Percentiles rank a stretch among this genome's conserved stretches.
These are phyloP conservation scores for Marchantia paleacea DNA, from an alignment of 225 moss, liverwort and hornwort genomes.

Conservation along the genomic window DNA sequence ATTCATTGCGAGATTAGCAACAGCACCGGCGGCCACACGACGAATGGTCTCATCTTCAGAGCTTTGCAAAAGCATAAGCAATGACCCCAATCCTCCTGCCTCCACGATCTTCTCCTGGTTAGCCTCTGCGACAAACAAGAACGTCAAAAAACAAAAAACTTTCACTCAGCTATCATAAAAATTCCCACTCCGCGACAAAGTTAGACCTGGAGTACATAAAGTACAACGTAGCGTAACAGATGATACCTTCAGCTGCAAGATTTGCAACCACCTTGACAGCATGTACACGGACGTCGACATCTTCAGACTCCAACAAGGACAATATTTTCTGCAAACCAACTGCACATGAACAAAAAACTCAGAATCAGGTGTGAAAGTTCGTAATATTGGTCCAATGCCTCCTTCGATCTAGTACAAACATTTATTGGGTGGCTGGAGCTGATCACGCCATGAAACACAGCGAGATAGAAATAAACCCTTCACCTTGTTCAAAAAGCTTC, in stretches of 20 bases:
- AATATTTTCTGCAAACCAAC: constrained; percentile 98
- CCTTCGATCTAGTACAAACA: too few relatives aligned
- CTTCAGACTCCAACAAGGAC: constrained; percentile 92
- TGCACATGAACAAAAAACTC: constrained; percentile 23
- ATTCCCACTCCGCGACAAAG: not conserved
- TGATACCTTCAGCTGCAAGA: constrained; percentile 92
- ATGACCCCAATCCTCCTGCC: constrained; percentile 89
- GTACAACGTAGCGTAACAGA: not conserved
- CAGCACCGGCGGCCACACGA: constrained; percentile 97
- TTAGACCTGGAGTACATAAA: not conserved
- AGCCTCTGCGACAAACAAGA: constrained; percentile 51
- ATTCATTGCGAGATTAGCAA: constrained; percentile 99
- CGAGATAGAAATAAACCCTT: not conserved
- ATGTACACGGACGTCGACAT: constrained; percentile 96
- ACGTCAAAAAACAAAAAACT: not conserved
- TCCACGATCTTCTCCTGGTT: constrained; percentile 99
- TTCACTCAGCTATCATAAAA: not conserved
- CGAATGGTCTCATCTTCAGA: constrained; percentile 98
- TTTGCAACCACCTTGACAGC: constrained; percentile 98
- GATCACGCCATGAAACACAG: too few relatives aligned
- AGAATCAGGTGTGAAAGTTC: not conserved
- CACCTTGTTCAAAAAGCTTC: constrained; percentile 97
- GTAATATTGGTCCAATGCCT: too few relatives aligned
- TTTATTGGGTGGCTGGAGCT: too few relatives aligned
- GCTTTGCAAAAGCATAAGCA: constrained; percentile 82